Base-by-base conservation (phyloP, 2,329 filamentous ascomycete species). In the Ramularia endophylla region DNA sequence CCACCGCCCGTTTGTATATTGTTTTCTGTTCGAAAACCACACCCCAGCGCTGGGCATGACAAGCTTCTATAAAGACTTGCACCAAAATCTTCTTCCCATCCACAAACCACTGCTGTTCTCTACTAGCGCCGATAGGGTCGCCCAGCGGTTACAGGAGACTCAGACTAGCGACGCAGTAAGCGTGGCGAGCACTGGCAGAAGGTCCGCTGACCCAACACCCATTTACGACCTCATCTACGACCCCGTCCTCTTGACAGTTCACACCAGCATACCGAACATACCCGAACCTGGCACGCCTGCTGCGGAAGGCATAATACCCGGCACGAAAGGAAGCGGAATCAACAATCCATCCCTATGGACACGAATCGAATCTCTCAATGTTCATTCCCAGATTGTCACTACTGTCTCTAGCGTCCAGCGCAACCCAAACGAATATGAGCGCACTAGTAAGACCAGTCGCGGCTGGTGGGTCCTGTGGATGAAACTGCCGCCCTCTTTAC, bases 1-100 rank as follows among this genome's bases (percentile, higher is more conserved):
- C 33, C 69, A 81, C 59, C 76, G 74, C 17, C 86, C 86, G 0
- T 90, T 90, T 62, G 75, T 90, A 35, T 89, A 85, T 59, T 77
- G 81, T 1, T 82, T 92, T 46, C 68, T 92, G 3, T 90, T 90
- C 61, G 65, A 74, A 35, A 66, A 74, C 30, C 70, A 71, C 34
- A 81, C 82, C 5, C 71, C 77, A 40, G 75, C 78, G 2, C 58
- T 75, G 13, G 59, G 54, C 27, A 60, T 69, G 6, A 52, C 64
- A 2, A 56, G 59, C 8, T 72, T 73, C 56, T 73, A 72, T 56
- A 63, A 62, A 36, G 65, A 71, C 41, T 54, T 80, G 3, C 72
- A 78, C 48, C 68, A 65, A 16, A 77, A 74, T 58, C 57, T 80
- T 44, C 59, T 59, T 2, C 68, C 70, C 0, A 62, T 73, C 1